Base-by-base conservation (phyloP, 495 filamentous ascomycete genomes). In the Entonaema liquescens region DNA sequence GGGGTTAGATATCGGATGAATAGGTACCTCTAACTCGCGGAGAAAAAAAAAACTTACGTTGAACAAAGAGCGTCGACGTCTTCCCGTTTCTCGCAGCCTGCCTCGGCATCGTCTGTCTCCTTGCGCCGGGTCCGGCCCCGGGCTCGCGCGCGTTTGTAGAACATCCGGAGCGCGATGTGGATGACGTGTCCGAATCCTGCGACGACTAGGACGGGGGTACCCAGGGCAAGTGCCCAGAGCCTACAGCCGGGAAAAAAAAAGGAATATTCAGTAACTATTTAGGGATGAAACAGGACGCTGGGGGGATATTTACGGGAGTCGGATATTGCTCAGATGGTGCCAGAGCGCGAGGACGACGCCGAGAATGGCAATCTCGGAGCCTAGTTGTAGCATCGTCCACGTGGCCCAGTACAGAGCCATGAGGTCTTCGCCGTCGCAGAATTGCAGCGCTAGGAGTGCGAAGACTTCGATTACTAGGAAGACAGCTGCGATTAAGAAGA, bases 121-220 rank as follows among this genome's bases (percentile, higher is more conserved):
- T 15, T n/a, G n/a, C n/a, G n/a, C n/a, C 23, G 33, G 23, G 59
- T 36, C 26, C 36, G 40, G 17, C 31, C 29, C 6, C 17, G 33
- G 17, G 59, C 54, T n/a, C 56, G 66, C n/a, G 56, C 62, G 1
- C 44, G 55, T 23, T 60, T 59, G 62, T 63, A 74, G 47, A 66
- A 42, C 28, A 52, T 33, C 1, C 67, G 59, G 4, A 72, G 33
- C 36, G 77, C 74, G 15, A 70, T 61, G 57, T 81, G 77, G 19
- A 83, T 63, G 12, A 81, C 63, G 58, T 84, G 80, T 33, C 79
- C 80, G 42, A 83, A 65, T 6, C 80, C 81, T 15, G 80, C 79
- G 50, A 84, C 76, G 26, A 85, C 83, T 8, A 85, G 78, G 0
- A 85, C 80, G 0, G 84, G 84, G 1, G 84, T 86, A 11, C 84